These are phyloP conservation scores for Iberis amara DNA, from an alignment of 441 rosid species.

Conservation along the genomic window DNA sequence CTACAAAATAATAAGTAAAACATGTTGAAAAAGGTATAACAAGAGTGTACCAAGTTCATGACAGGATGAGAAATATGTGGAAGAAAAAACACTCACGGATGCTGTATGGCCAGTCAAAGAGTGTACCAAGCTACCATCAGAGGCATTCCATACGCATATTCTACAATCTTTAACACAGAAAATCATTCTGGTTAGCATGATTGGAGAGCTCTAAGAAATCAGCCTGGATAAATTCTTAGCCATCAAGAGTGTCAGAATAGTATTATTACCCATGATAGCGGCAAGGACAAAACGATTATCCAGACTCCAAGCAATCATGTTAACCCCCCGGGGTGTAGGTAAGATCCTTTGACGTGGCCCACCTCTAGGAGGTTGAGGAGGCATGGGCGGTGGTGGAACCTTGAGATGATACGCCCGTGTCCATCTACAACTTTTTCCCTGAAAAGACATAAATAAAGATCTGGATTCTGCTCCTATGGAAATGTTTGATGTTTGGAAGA, in stretches of 20 bases:
- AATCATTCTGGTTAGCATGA: conserved; percentile 16
- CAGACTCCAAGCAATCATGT: conserved; percentile 97
- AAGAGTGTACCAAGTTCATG: conserved; percentile 17
- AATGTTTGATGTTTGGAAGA: background rate
- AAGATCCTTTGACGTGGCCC: conserved; percentile 98
- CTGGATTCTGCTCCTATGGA: conserved; percentile 11
- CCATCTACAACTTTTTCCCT: conserved; percentile 97
- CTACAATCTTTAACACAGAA: conserved; percentile 75
- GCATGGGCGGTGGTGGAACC: conserved; percentile 99
- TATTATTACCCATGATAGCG: conserved; percentile 85
- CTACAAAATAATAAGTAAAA: conserved; percentile 39
- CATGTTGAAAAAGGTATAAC: conserved; percentile 20
- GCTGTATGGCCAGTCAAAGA: conserved; percentile 93
- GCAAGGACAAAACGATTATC: conserved; percentile 99
- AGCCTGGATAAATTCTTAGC: conserved; percentile 6
- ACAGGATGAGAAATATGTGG: conserved; percentile 16
- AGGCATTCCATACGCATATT: conserved; percentile 99
- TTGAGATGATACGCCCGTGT: conserved; percentile 79
- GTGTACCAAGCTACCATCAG: conserved; percentile 96
- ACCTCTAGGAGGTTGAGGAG: conserved; percentile 93
- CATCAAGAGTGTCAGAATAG: conserved; percentile 20
- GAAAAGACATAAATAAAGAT: conserved; percentile 22
- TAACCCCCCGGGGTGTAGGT: conserved; percentile 99
- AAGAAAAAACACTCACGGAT: conserved; percentile 59
- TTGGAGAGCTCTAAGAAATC: conserved; percentile 9